These are phyloP conservation scores for Prunus padus DNA, from an alignment of 306 rosid genomes.

Conservation along the genomic window DNA sequence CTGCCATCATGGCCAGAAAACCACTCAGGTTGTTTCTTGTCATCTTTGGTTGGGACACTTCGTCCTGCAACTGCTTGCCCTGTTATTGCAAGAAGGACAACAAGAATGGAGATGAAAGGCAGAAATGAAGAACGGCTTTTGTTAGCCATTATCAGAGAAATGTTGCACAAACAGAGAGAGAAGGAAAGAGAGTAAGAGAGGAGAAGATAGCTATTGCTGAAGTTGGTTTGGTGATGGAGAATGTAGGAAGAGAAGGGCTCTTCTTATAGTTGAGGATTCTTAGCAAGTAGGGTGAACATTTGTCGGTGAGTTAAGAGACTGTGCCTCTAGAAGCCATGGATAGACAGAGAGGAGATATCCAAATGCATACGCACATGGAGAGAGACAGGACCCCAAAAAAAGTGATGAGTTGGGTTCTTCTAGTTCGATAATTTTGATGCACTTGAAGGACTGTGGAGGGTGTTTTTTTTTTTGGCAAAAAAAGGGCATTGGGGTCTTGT, in stretches of 20 bases:
- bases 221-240: slow-evolving; percentile 39
- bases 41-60: slow-evolving; percentile 24
- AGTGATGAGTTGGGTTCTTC: slow-evolving; percentile 1
- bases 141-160: slow-evolving; percentile 26
- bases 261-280: slow-evolving; percentile 33
- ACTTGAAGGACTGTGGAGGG: not conserved
- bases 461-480: not conserved
- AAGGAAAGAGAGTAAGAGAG: not conserved
- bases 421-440: not conserved
- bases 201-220: not conserved
- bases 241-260: slow-evolving; percentile 17
- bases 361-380: slow-evolving; percentile 17
- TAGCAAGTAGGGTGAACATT: slow-evolving; percentile 38
- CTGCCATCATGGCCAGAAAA: slow-evolving; percentile 45
- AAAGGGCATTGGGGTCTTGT: not conserved
- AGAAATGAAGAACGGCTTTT: slow-evolving; percentile 26
- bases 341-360: not conserved
- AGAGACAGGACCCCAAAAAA: not conserved
- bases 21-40: slow-evolving; percentile 56
- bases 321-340: not conserved
- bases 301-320: slow-evolving; percentile 55
- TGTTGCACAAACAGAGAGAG: not conserved
- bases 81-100: slow-evolving; percentile 37
- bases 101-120: slow-evolving; percentile 33
- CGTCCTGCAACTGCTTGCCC: slow-evolving; percentile 45